A percentile compares a stretch with the other conserved stretches of the same genome.
phyloP scores from a whole-genome alignment of 2,329 filamentous ascomycete species.

The Cladosporium cucumerinum region DNA sequence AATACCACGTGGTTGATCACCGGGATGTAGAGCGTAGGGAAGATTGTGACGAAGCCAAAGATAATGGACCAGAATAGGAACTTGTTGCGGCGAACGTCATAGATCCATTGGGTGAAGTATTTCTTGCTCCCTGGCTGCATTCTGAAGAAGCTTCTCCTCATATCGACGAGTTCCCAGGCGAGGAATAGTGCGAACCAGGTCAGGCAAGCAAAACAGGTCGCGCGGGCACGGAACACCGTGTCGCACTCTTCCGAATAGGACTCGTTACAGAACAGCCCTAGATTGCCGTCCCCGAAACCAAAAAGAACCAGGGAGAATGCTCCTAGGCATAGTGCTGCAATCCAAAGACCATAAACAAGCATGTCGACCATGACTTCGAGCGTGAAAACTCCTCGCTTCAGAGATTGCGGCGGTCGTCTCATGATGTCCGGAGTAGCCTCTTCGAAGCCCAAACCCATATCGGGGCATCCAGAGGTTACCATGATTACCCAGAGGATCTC shows the following conservation, averaged over 20 bases:
- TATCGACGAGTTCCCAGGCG: slow-evolving; percentile 74
- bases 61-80: slow-evolving; percentile 54
- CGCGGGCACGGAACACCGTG: slow-evolving; percentile 67
- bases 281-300: slow-evolving; percentile 48
- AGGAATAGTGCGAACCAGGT: slow-evolving; percentile 76
- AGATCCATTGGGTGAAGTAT: slow-evolving; percentile 61
- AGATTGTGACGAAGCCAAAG: slow-evolving; percentile 45
- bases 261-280: slow-evolving; percentile 61
- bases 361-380: slow-evolving; percentile 75
- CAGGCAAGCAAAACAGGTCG: slow-evolving; percentile 69
- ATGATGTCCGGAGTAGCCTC: slow-evolving; percentile 72
- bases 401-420: slow-evolving; percentile 71
- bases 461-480: slow-evolving; percentile 81
- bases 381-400: slow-evolving; percentile 68
- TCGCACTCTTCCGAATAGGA: slow-evolving; percentile 54
- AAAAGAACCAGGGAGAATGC: slow-evolving; percentile 66
- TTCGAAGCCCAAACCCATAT: slow-evolving; percentile 84
- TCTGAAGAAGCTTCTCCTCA: slow-evolving; percentile 70
- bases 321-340: slow-evolving; percentile 65
- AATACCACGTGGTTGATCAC: slow-evolving; percentile 64
- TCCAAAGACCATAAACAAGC: slow-evolving; percentile 73
- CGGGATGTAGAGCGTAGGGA: slow-evolving; percentile 60
- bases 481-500: slow-evolving; percentile 89
- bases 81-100: slow-evolving; percentile 67
- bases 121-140: slow-evolving; percentile 63